Evolutionary conservation across 257 asterid species (phyloP), one percentile per base, ranked within the genome.

Genomic region (Lantana camara): DNA sequence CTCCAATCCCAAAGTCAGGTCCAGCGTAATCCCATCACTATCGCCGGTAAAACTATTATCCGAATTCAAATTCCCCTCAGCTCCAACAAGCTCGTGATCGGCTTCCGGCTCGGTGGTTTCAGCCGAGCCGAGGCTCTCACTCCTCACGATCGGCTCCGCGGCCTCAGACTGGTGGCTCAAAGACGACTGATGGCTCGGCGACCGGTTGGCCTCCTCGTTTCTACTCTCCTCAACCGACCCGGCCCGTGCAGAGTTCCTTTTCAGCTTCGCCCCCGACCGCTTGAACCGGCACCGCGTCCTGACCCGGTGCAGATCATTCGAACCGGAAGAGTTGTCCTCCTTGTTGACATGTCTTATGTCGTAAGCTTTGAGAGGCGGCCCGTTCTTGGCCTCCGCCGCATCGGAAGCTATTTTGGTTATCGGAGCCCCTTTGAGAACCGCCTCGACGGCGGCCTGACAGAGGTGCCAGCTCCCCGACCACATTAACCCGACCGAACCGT

Each of bases 391-490:
- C 59, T 75, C 91, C 2, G 83, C 87, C 0, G 63, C 75, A 9
- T 89, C 93, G 27, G 84, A 27, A 1, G 76, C 67, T 13, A 86
- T 74, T 44, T 76, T 94, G 64, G 86, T 71, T 0, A 89, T 75
- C 74, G 88, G 89, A 48, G 73, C 75, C 27, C 97, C 97, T 60
- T 35, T 79, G 3, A 91, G 41, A 65, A 91, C 96, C 53, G 94
- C 94, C 75, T 88, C 96, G 46, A 88, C 89, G 0, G 96, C 96
- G 74, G 71, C 64, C 73, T 91, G 91, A 53, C 96, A 91, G 50
- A 88, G 91, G 66, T 85, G 91, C 98, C 98, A 91, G 60, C 73
- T 80, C 0, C 98, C 96, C 13, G 96, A 84, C 89, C 89, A 88
- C 35, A 84, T 55, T 80, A 91, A 69, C 54, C 98, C 96, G 58